These are phyloP conservation scores for Phialophora verrucosa DNA, from an alignment of 2,329 filamentous ascomycete species.

Conservation along the genomic window DNA sequence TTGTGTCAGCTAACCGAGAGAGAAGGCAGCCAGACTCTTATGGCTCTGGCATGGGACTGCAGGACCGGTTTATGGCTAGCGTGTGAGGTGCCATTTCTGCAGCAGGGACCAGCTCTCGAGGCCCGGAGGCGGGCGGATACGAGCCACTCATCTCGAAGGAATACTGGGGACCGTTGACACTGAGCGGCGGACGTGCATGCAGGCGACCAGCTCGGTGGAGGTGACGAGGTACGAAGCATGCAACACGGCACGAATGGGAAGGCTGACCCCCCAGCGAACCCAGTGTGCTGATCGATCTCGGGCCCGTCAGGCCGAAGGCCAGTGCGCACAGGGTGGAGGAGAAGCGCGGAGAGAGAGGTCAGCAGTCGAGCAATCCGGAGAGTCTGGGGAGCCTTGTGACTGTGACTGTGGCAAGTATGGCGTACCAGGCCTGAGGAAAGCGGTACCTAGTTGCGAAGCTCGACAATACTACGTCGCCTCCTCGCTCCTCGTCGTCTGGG, in stretches of 20 bases:
- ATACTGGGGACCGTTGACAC: constrained; percentile 4
- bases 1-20: constrained; percentile 18
- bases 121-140: constrained; percentile 26
- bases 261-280: not conserved
- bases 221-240: constrained; percentile 18
- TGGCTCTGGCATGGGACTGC: constrained; percentile 14
- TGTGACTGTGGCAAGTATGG: constrained; percentile 16
- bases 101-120: constrained; percentile 13
- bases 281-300: constrained; percentile 17
- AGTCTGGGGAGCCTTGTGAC: constrained; percentile 22
- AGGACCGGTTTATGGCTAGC: not conserved
- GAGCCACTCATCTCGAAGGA: constrained; percentile 22
- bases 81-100: constrained; percentile 8
- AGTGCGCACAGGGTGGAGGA: not conserved
- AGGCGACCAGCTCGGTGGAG: constrained; percentile 19
- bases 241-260: constrained; percentile 26
- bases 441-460: not conserved
- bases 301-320: constrained; percentile 17
- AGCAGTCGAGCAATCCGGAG: constrained; percentile 10
- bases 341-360: not conserved
- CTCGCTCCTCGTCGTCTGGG: not conserved
- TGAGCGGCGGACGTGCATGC: constrained; percentile 25
- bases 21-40: constrained; percentile 22
- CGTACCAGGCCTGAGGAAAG: too few species aligned
- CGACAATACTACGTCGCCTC: not conserved